Base-by-base conservation (phyloP, 139 green algal species). In the Tetradesmus lagerheimii region DNA sequence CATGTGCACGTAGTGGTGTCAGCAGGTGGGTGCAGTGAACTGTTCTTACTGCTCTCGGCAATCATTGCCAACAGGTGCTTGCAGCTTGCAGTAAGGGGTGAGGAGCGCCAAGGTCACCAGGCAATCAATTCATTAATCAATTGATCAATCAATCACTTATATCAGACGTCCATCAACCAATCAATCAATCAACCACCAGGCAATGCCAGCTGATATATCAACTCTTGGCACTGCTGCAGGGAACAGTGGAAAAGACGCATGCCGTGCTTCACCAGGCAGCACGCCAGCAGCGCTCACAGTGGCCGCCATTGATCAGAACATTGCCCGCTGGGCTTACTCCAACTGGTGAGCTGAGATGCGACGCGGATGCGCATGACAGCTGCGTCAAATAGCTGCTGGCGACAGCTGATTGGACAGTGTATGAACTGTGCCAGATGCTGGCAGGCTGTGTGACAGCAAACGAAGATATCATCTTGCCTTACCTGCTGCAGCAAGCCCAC, bases 1-100 rank as follows among this genome's bases (percentile, higher is more conserved):
- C 91, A 93, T 15, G 67, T 96, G 39, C 88, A 87, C 35, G 95
- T 95, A 12, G 91, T 97, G 67, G 94, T 94, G 39, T 94, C 94
- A 5, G 90, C 94, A 74, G 94, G 94, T 81, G 94, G 8, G 47
- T 12, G 18, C 6, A 16, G 47, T 62, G n/a, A n/a, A n/a, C n/a
- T n/a, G 12, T 18, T 1, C 1, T 11, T 2, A 62, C 20, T 62
- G 47, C 66, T 76, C 4, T 34, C 0, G 15, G 15, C 16, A 16
- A 34, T 11, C 66, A 37, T 23, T 37, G 66, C 20, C 47, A 20
- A 14, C 47, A 23, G 47, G 1, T 23, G 18, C 12, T 14, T 62
- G 8, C 47, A 62, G 47, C 47, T 62, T 62, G 47, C 47, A 62
- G 47, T 11, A 62, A 18, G 12, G 47, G 47, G n/a, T n/a, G n/a